Evolutionary conservation across 176 grass and related monocot genomes (phyloP), one percentile per base, ranked within the genome.

Genomic region (Oryza glumipatula): DNA sequence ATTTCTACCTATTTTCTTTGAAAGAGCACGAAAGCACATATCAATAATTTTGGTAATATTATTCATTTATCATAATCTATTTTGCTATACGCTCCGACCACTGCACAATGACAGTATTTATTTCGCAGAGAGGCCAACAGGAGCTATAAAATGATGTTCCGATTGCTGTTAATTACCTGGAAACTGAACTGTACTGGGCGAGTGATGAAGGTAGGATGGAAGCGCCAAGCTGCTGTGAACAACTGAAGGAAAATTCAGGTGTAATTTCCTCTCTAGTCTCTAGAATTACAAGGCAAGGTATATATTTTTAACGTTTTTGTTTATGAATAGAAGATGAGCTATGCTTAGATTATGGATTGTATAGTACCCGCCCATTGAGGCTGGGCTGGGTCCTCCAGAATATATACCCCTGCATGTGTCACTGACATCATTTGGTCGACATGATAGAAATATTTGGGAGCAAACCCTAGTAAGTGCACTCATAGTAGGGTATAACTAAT

Each of bases 31-130:
- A 64, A 82, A 83, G 67, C n/a, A 72, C 67, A 77, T 9, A 3
- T 30, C 41, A 36, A 14, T 22, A 77, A 44, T n/a, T 61, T 63
- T 23, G n/a, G 22, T 23, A n/a, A 19, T 4, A 61, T 63, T 48
- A 39, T 12, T 36, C n/a, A 73, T 0, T 46, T 28, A 30, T 28
- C 47, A 23, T 69, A 43, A 41, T 68, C 68, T 32, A 17, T 52
- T 76, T 51, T 65, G 49, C 7, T 2, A 44, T 30, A 8, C 5
- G 39, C 65, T 47, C 70, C 82, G 51, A 35, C n/a, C 3, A 16
- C 14, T 74, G 47, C 87, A 70, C 24, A 67, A n/a, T 30, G 76
- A 17, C 47, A 45, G 22, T 67, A 14, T 13, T 76, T 68, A 54
- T 38, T 76, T 71, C n/a, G 43, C 80, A 77, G 11, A 33, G 49